Conservation (phyloP, 176 grass and related monocot genomes). For the Oryza nivara region DNA sequence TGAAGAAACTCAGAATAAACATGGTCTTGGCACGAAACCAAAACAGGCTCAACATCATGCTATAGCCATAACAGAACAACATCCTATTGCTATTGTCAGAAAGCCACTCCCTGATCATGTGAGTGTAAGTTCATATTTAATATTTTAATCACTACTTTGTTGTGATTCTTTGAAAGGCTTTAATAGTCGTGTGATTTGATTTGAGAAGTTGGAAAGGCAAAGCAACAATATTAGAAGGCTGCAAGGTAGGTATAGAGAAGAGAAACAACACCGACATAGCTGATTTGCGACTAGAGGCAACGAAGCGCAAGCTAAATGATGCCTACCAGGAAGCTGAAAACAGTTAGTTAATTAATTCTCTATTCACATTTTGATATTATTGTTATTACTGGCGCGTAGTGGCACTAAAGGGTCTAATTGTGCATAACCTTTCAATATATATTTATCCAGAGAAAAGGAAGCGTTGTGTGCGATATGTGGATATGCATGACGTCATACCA, state of each 20-base stretch:
- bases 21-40: neutral
- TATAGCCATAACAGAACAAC: slow-evolving; percentile 30
- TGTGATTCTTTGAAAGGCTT: neutral
- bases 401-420: neutral
- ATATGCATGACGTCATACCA: slow-evolving; percentile 26
- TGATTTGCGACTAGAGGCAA: slow-evolving; percentile 36
- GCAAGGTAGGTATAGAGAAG: slow-evolving; percentile 13
- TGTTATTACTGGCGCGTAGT: neutral
- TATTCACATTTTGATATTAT: neutral
- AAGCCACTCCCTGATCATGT: neutral
- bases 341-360: slow-evolving; percentile 1
- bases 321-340: slow-evolving; percentile 71
- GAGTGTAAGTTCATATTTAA: slow-evolving; percentile 47
- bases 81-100: neutral
- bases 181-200: slow-evolving; percentile 10
- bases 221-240: slow-evolving; percentile 7
- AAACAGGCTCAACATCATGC: neutral
- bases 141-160: neutral
- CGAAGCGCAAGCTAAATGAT: slow-evolving; percentile 58
- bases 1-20: neutral
- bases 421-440: neutral
- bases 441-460: slow-evolving; percentile 52
- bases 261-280: neutral
- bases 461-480: slow-evolving; percentile 48
- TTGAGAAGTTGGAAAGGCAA: slow-evolving; percentile 26